phyloP scores from a whole-genome alignment of 2,329 filamentous ascomycete genomes.

The Cladophialophora bantiana region DNA sequence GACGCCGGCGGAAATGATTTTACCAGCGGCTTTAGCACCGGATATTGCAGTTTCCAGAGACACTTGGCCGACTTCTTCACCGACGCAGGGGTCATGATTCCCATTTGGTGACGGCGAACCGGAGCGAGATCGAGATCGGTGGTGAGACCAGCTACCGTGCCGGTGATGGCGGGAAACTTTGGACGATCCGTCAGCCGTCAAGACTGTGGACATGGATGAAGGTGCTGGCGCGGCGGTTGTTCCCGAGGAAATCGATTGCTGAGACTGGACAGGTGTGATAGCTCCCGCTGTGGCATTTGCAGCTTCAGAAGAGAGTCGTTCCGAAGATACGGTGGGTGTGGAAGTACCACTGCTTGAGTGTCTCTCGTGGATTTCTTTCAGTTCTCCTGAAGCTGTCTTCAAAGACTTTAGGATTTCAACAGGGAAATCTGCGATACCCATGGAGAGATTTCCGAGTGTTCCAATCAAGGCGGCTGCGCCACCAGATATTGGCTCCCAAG shows the following conservation, averaged over 20 bases:
- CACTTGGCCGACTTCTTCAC: constrained; percentile 45
- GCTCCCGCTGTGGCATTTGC: constrained; percentile 4
- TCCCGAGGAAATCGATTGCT: neutral
- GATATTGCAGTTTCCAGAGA: constrained; percentile 67
- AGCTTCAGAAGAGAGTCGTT: constrained; percentile 15
- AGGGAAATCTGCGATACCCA: constrained; percentile 79
- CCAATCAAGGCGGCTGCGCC: constrained; percentile 79
- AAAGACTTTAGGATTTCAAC: constrained; percentile 60
- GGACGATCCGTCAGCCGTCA: constrained; percentile 29
- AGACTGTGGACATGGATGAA: constrained; percentile 29
- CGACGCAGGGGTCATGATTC: constrained; percentile 29
- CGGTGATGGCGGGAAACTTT: constrained; percentile 20
- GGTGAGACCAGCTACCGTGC: constrained; percentile 25
- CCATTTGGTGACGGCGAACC: constrained; percentile 23
- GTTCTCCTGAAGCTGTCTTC: constrained; percentile 35
- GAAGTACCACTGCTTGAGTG: constrained; percentile 24
- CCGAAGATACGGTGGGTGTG: constrained; percentile 13
- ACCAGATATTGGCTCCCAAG: constrained; percentile 79
- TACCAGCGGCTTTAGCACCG: constrained; percentile 71
- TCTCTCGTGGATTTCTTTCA: constrained; percentile 38
- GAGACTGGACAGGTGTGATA: constrained; percentile 3
- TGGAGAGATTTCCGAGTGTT: constrained; percentile 79
- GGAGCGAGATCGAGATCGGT: constrained; percentile 40
- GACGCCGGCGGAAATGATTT: constrained; percentile 76
- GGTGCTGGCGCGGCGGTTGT: constrained; percentile 13